Percentiles rank a stretch among this genome's conserved stretches.
Evolutionary conservation across 2,329 filamentous ascomycete species (phyloP).

Genomic region (Clonostachys rosea): DNA sequence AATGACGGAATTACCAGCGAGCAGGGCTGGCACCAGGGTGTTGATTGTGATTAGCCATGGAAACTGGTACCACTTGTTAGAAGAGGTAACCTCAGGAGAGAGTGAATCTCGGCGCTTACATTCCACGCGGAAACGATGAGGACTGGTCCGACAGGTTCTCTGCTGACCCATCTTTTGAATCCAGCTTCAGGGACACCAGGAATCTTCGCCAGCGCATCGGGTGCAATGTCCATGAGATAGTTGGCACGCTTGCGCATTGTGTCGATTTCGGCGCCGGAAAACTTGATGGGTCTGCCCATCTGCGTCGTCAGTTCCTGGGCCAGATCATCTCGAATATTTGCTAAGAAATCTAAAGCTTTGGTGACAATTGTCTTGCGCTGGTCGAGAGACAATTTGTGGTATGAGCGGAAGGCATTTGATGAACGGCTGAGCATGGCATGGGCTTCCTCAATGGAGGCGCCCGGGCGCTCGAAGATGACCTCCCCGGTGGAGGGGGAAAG

Average conservation of each 20-base stretch:
- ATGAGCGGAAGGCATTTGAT: conserved; percentile 68
- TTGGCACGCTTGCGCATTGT: conserved; percentile 84
- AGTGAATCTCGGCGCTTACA: conserved; percentile 44
- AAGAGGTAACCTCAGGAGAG: not conserved
- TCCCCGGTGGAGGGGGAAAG: conserved; percentile 68
- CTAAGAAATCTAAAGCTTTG: conserved; percentile 69
- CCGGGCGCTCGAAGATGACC: conserved; percentile 57
- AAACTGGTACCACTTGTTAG: conserved; percentile 52
- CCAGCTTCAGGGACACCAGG: conserved; percentile 80
- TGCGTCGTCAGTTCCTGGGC: conserved; percentile 84
- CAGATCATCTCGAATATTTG: conserved; percentile 70
- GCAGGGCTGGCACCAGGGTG: conserved; percentile 84
- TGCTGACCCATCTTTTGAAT: conserved; percentile 86
- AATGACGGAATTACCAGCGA: conserved; percentile 87
- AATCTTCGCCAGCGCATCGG: conserved; percentile 73
- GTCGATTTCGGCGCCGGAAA: conserved; percentile 75
- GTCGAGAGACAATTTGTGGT: conserved; percentile 67
- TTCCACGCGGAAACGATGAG: conserved; percentile 96
- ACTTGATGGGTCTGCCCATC: conserved; percentile 91
- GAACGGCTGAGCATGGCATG: conserved; percentile 37
- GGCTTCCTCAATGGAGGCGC: conserved; percentile 53
- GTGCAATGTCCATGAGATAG: conserved; percentile 80
- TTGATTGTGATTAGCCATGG: conserved; percentile 93
- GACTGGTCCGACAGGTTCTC: conserved; percentile 81
- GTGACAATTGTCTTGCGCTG: conserved; percentile 78